These are phyloP conservation scores for Pisolithus marmoratus DNA, from an alignment of 768 basidiomycete species.

Conservation along the genomic window DNA sequence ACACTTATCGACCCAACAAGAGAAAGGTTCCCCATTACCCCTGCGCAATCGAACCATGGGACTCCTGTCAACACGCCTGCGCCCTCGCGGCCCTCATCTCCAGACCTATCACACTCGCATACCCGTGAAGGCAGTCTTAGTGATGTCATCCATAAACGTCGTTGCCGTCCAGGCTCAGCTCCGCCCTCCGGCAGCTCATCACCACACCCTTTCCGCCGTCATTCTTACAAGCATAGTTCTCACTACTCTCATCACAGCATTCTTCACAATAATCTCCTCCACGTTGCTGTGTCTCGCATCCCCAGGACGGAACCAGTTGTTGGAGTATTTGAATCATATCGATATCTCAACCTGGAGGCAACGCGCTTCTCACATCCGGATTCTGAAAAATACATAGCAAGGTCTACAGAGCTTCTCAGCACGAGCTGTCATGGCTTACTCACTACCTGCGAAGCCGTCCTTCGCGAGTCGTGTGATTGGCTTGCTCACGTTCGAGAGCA, in stretches of 20 bases:
- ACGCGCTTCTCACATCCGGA: constrained; percentile 46
- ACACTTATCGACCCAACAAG: constrained; percentile 55
- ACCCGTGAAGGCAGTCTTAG: not conserved
- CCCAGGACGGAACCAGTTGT: constrained; percentile 48
- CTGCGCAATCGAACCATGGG: constrained; percentile 29
- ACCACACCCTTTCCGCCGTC: constrained; percentile 6
- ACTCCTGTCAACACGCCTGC: constrained; percentile 30
- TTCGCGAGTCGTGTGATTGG: constrained; percentile 47
- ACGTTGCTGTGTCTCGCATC: constrained; percentile 28
- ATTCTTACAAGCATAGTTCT: constrained; percentile 10
- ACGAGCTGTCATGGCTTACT: constrained; percentile 54
- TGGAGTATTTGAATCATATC: constrained; percentile 68
- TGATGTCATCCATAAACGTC: not conserved
- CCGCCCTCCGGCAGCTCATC: constrained; percentile 3
- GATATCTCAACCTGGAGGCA: constrained; percentile 64
- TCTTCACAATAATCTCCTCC: constrained; percentile 35
- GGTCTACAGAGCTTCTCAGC: constrained; percentile 40
- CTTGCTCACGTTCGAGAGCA: constrained; percentile 34
- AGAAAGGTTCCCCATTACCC: constrained; percentile 51
- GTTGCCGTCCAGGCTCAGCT: not conserved
- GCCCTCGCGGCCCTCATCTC: constrained; percentile 31
- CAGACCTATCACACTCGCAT: constrained; percentile 3
- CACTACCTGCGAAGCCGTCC: constrained; percentile 32
- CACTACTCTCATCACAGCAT: constrained; percentile 26
- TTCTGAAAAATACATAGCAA: constrained; percentile 36